Evolutionary conservation across 495 filamentous ascomycete genomes (phyloP), one percentile per base, ranked within the genome.

Genomic region (Tuber calosporum): DNA sequence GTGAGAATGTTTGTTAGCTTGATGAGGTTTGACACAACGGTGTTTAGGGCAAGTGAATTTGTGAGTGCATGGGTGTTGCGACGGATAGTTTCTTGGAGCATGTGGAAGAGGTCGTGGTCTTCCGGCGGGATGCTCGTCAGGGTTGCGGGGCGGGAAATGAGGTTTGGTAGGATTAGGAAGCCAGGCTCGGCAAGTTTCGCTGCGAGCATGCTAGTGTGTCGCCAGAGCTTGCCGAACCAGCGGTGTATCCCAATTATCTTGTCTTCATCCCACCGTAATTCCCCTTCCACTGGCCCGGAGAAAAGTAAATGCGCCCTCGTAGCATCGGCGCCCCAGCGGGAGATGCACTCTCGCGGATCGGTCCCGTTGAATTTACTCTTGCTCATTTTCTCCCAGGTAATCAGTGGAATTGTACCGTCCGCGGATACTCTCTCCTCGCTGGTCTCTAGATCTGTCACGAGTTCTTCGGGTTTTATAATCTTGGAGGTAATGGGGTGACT

Each of bases 361-460:
- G 96, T 91, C 41, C 93, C 93, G 80, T 97, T 97, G 83, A 95
- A 86, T 79, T 97, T 97, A 72, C 92, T 94, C 82, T 97, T 97
- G n/a, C 91, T 94, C 93, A 97, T 97, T 78, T 97, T 97, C 82
- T 97, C 92, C 72, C 88, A 96, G 0, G 87, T 89, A 40, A 93
- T 80, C 17, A 82, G 86, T 4, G 91, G 88, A 0, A 79, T 79
- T 66, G 87, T 81, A 34, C 87, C 87, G 37, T 43, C 69, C 4
- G 73, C 72, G 15, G 58, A 67, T 34, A 67, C 67, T 20, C 39
- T 75, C 66, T 39, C 37, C 36, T 19, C 38, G 58, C 86, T 84
- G 20, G 84, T 87, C 17, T 90, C 77, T 17, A 96, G 84, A 66
- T 86, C 84, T 15, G 84, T 87, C 19, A 90, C 77, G 22, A 97